Conservation (phyloP, 1,284 basidiomycete species). For the Volvariella surrecta region DNA sequence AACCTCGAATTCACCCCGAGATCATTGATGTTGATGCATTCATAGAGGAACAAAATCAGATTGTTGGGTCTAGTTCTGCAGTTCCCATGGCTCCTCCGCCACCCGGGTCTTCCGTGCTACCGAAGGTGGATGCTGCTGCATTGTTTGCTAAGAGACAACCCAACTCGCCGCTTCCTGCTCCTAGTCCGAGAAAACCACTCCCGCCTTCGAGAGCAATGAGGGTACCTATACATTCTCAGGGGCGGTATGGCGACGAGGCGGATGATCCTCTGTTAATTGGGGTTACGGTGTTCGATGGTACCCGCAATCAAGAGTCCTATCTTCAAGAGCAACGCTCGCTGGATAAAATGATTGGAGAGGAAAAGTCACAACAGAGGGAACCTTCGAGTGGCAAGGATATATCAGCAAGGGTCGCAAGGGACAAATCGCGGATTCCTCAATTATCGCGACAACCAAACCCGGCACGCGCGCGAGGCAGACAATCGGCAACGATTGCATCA, state of each 20-base stretch:
- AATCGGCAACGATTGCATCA: too few relatives aligned
- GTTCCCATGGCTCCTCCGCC: conserved; percentile 8
- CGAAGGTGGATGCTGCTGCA: conserved; percentile 15
- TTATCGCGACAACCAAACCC: too few relatives aligned
- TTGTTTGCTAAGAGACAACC: conserved; percentile 51
- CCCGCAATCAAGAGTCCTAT: conserved; percentile 14
- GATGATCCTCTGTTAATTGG: conserved; percentile 4
- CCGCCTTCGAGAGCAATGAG: conserved; percentile 35
- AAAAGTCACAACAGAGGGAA: too few relatives aligned
- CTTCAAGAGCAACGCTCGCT: conserved; percentile 12
- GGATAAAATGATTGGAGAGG: too few relatives aligned
- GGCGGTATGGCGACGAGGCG: too few relatives aligned
- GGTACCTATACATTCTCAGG: neutral
- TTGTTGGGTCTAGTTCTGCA: conserved; percentile 1
- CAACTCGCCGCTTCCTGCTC: conserved; percentile 48
- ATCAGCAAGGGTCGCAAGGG: too few relatives aligned
- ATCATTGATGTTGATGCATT: conserved; percentile 29
- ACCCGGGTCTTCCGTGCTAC: conserved; percentile 11
- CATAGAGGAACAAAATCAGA: conserved; percentile 10
- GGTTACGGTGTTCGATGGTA: conserved; percentile 8
- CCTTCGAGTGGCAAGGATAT: too few relatives aligned
- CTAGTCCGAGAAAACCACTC: conserved; percentile 45
- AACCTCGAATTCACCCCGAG: conserved; percentile 13
- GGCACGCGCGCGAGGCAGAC: too few relatives aligned
- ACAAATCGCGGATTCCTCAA: too few relatives aligned